Conservation (phyloP, 306 rosid genomes). For the Chamaecrista fasciculata region DNA sequence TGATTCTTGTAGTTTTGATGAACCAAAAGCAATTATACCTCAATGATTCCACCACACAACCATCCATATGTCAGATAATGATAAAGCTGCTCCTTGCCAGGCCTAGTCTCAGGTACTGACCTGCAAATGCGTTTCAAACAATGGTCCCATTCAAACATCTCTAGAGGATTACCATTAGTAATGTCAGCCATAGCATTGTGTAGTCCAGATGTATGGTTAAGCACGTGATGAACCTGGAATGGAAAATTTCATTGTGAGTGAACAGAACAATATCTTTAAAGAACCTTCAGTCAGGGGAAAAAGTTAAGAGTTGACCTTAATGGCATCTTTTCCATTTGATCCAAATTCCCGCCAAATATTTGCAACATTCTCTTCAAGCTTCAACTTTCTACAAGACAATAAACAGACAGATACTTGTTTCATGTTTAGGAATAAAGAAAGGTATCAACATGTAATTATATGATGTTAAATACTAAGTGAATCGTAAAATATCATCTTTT, state of each 20-base stretch:
- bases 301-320: slow-evolving; percentile 54
- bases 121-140: slow-evolving; percentile 61
- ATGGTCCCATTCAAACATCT: slow-evolving; percentile 80
- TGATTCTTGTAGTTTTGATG: neutral
- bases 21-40: slow-evolving; percentile 52
- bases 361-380: slow-evolving; percentile 74
- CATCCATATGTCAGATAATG: slow-evolving; percentile 87
- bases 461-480: too few species aligned
- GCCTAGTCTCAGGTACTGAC: slow-evolving; percentile 80
- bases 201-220: slow-evolving; percentile 94
- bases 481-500: too few species aligned
- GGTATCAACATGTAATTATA: too few species aligned
- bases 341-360: slow-evolving; percentile 90
- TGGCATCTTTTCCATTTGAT: slow-evolving; percentile 66
- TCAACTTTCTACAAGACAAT: slow-evolving; percentile 59
- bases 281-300: too few species aligned
- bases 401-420: too few species aligned
- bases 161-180: slow-evolving; percentile 57
- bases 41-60: slow-evolving; percentile 95
- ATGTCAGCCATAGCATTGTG: slow-evolving; percentile 75
- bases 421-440: too few species aligned
- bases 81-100: slow-evolving; percentile 85
- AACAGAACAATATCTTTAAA: neutral
- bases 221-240: slow-evolving; percentile 89
- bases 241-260: too few species aligned